These are phyloP conservation scores for Eutrema japonicum DNA, from an alignment of 345 rosid species.

Conservation along the genomic window DNA sequence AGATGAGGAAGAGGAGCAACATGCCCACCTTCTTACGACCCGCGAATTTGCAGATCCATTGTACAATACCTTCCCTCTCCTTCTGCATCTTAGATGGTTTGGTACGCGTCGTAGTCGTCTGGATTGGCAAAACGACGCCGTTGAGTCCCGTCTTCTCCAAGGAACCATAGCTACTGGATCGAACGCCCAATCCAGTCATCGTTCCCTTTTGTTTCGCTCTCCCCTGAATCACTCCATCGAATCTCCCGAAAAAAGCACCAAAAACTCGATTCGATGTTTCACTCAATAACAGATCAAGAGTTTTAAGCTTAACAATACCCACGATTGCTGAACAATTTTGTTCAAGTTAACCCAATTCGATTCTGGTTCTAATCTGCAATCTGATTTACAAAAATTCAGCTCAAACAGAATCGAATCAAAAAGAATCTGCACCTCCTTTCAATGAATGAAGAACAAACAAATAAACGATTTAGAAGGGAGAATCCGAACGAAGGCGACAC, in stretches of 20 bases:
- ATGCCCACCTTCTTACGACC: constrained; percentile 96
- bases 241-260: constrained; percentile 28
- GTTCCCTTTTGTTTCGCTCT: constrained; percentile 15
- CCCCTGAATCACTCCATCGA: constrained; percentile 47
- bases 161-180: constrained; percentile 85
- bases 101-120: constrained; percentile 49
- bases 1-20: constrained; percentile 79
- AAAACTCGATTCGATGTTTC: constrained; percentile 16
- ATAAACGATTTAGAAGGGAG: background rate
- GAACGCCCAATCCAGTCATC: constrained; percentile 82
- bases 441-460: background rate
- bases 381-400: constrained; percentile 36
- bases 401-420: constrained; percentile 21
- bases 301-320: constrained; percentile 17
- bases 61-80: constrained; percentile 75
- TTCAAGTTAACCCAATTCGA: constrained; percentile 23
- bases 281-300: constrained; percentile 34
- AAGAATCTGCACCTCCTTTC: constrained; percentile 5
- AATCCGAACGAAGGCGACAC: constrained; percentile 24
- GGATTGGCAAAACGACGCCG: constrained; percentile 58
- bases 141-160: constrained; percentile 71
- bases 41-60: constrained; percentile 89
- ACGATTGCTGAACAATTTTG: constrained; percentile 11
- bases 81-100: constrained; percentile 83
- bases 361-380: constrained; percentile 17